Evolutionary conservation across 2,329 filamentous ascomycete species (phyloP).

Genomic region (Apiospora malaysiana): DNA sequence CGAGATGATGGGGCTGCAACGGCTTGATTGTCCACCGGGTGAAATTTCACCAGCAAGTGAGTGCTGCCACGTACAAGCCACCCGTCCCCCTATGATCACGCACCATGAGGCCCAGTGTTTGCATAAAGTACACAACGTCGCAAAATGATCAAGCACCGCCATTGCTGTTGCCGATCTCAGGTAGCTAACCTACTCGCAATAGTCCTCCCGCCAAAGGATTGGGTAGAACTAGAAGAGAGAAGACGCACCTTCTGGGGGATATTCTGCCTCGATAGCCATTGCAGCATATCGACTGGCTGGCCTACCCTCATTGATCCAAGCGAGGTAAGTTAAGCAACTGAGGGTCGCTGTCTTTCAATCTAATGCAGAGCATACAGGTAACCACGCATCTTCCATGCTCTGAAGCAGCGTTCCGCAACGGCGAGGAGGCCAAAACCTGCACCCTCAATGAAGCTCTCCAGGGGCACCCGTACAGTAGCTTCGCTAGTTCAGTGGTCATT

Average conservation of each 20-base stretch:
- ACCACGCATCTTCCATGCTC: constrained; percentile 80
- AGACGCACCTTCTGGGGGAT: constrained; percentile 85
- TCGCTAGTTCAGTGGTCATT: constrained; percentile 75
- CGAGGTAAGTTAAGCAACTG: constrained; percentile 53
- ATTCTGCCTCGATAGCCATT: constrained; percentile 83
- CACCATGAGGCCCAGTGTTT: neutral
- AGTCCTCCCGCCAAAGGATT: constrained; percentile 74
- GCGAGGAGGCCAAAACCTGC: constrained; percentile 65
- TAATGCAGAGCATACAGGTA: constrained; percentile 52
- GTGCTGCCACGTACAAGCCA: neutral
- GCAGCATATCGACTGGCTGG: constrained; percentile 90
- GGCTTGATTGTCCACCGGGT: constrained; percentile 36
- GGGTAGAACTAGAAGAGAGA: constrained; percentile 82
- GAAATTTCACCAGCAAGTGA: constrained; percentile 57
- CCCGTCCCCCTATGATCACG: neutral
- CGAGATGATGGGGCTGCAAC: constrained; percentile 81
- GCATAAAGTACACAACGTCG: neutral
- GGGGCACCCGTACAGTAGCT: constrained; percentile 69
- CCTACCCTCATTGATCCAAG: constrained; percentile 78
- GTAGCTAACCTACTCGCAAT: constrained; percentile 43
- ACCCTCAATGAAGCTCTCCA: constrained; percentile 70
- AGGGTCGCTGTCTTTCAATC: constrained; percentile 23
- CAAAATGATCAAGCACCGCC: neutral
- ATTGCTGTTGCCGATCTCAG: neutral
- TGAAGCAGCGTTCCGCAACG: constrained; percentile 76